Evolutionary conservation across 2,329 filamentous ascomycete genomes (phyloP).

Genomic region (Xylariales sp.): DNA sequence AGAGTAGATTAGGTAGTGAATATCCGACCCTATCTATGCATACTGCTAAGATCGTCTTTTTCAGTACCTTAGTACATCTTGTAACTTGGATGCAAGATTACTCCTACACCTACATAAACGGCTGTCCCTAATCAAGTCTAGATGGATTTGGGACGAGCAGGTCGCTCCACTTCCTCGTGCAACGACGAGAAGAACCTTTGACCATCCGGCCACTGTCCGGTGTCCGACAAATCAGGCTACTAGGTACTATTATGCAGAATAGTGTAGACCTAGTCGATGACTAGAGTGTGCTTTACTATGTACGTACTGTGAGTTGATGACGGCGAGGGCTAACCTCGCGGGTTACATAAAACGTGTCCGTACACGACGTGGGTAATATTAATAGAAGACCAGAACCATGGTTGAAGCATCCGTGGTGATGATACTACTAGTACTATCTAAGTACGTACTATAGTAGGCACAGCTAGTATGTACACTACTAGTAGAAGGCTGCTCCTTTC

Average conservation of each 20-base stretch:
- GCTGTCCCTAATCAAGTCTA: constrained; percentile 2
- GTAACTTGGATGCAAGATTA: neutral
- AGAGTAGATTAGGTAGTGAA: neutral
- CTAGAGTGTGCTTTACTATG: neutral
- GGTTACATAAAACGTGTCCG: constrained; percentile 17
- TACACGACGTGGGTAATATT: constrained; percentile 36
- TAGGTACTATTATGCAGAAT: too few relatives aligned
- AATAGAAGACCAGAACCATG: constrained; percentile 32
- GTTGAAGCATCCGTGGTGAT: constrained; percentile 3
- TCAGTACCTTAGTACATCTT: neutral
- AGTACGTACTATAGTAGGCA: too few relatives aligned
- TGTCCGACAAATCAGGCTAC: constrained; percentile 6
- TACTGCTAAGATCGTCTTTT: constrained; percentile 6
- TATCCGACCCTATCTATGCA: too few relatives aligned
- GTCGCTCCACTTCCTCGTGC: constrained; percentile 14
- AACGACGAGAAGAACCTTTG: neutral
- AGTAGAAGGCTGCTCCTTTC: constrained; percentile 1
- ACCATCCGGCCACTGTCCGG: constrained; percentile 8
- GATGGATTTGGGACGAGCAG: neutral
- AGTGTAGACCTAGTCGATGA: neutral
- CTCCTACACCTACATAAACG: neutral
- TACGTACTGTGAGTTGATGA: constrained; percentile 7
- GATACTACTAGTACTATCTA: constrained; percentile 14
- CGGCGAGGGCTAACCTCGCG: neutral
- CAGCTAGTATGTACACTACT: neutral